phyloP scores from a whole-genome alignment of 148 eudicot genomes.

The Salicornia ramosissima region DNA sequence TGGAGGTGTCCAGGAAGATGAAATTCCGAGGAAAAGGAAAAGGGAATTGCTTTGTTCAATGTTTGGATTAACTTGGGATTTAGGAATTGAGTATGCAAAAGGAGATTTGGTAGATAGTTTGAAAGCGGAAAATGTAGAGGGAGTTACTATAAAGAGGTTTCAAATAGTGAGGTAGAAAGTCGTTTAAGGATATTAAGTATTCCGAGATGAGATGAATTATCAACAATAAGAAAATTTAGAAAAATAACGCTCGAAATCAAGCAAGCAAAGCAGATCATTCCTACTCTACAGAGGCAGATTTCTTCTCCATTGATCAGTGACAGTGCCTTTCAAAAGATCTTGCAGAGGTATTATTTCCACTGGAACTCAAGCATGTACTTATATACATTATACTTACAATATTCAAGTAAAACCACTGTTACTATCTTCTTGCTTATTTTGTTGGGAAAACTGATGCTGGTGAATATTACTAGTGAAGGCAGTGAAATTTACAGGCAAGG shows the following conservation, averaged over 20 bases:
- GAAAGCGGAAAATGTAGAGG: too few species aligned
- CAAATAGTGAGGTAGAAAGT: too few species aligned
- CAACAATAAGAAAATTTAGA: slow-evolving; percentile 56
- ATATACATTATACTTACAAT: too few species aligned
- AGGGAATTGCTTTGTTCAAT: too few species aligned
- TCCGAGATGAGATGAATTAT: slow-evolving; percentile 68
- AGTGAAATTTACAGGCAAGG: slow-evolving; percentile 62
- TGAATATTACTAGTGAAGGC: slow-evolving; percentile 54
- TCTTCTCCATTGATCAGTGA: slow-evolving; percentile 78
- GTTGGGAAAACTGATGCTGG: background rate
- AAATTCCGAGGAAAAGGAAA: too few species aligned
- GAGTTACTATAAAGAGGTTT: too few species aligned
- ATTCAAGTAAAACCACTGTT: background rate
- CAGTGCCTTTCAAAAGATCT: slow-evolving; percentile 76
- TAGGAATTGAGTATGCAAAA: too few species aligned
- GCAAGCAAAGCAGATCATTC: slow-evolving; percentile 76
- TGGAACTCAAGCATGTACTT: too few species aligned
- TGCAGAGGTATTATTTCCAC: slow-evolving; percentile 55
- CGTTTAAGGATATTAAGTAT: slow-evolving; percentile 67
- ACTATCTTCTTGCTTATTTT: background rate
- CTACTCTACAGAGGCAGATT: slow-evolving; percentile 72
- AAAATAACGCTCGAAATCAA: slow-evolving; percentile 66
- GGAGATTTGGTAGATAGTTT: too few species aligned
- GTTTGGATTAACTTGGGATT: too few species aligned
- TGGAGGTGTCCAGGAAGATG: too few species aligned